Evolutionary conservation across 441 rosid species (phyloP).

Genomic region (Pelargonium myrrhifolium): DNA sequence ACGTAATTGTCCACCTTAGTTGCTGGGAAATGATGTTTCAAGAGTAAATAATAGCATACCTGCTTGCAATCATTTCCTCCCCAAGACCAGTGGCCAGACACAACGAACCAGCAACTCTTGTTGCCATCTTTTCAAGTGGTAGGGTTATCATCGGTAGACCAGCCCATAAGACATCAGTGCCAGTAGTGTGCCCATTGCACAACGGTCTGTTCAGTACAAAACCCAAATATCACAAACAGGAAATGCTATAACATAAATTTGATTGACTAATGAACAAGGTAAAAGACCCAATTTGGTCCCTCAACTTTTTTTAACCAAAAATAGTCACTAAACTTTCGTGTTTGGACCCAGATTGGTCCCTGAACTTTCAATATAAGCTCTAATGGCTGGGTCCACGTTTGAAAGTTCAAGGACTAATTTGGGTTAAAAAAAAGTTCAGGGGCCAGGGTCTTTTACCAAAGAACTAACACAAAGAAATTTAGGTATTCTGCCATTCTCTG

Average conservation of each 20-base stretch:
- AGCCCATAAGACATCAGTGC: slow-evolving; percentile 97
- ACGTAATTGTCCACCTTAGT: not conserved
- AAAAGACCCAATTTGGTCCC: too few species aligned
- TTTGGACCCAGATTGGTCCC: too few species aligned
- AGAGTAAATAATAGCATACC: slow-evolving; percentile 30
- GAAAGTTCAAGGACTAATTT: too few species aligned
- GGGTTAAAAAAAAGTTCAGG: too few species aligned
- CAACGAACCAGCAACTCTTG: slow-evolving; percentile 97
- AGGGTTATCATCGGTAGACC: slow-evolving; percentile 94
- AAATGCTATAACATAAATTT: not conserved
- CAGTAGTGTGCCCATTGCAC: slow-evolving; percentile 98
- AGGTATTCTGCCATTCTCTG: not conserved
- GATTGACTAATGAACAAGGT: too few species aligned
- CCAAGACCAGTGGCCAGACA: slow-evolving; percentile 96
- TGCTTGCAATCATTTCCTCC: slow-evolving; percentile 90
- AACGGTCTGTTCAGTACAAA: slow-evolving; percentile 49
- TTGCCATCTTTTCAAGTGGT: slow-evolving; percentile 99
- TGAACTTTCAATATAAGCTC: too few species aligned
- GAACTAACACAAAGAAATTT: not conserved
- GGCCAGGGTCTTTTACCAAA: too few species aligned
- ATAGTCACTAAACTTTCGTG: too few species aligned
- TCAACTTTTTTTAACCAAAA: too few species aligned
- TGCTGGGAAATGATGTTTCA: not conserved
- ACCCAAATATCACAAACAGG: not conserved
- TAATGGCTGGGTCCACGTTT: too few species aligned